Base-by-base conservation (phyloP, 192 early-diverging fungal genomes). In the Backusella sp. region DNA sequence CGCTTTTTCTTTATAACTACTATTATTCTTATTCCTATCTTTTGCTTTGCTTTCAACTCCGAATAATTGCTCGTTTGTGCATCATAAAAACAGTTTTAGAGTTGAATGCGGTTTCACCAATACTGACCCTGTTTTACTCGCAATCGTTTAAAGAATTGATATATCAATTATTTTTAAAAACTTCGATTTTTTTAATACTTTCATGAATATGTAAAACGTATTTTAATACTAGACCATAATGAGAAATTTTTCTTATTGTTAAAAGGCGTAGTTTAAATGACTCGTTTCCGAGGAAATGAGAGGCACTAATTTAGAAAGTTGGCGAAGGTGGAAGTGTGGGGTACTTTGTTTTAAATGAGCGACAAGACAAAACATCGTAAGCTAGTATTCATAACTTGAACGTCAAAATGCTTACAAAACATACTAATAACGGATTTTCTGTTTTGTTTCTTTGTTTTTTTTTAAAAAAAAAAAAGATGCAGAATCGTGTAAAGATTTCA, bases 71-170 rank as follows among this genome's bases (percentile, higher is more conserved):
- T 28, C 1, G 8, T 62, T 28, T 28, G 56, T 62, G 11, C 26
- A 23, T 28, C 21, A 15, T 28, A 23, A 23, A 17, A 2, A 1
- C 21, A 28, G 56, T 62, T 62, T 62, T 49, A n/a, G 46, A 62
- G 56, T 62, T 49, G 19, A 19, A n/a, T 28, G 26, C 26, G 56
- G 56, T 62, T 8, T 28, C 56, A 62, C 56, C 21, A 62, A 28
- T 62, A 62, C 26, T 28, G 56, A 62, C 56, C 56, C 56, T 62
- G 56, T 62, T 62, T 62, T 62, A 28, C 26, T 62, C n/a, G 56
- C 56, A 28, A 11, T 12, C 12, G 9, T 62, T 62, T 9, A 23
- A 62, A 26, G 21, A 26, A 26, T 23, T 62, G 23, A 62, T 39
- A 39, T 39, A 62, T 62, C 26, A 8, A 8, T 11, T 1, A 9